Percentiles rank a stretch among this genome's conserved stretches.
These are phyloP conservation scores for Neofusicoccum parvum DNA, from an alignment of 2,329 filamentous ascomycete species.

Conservation along the genomic window DNA sequence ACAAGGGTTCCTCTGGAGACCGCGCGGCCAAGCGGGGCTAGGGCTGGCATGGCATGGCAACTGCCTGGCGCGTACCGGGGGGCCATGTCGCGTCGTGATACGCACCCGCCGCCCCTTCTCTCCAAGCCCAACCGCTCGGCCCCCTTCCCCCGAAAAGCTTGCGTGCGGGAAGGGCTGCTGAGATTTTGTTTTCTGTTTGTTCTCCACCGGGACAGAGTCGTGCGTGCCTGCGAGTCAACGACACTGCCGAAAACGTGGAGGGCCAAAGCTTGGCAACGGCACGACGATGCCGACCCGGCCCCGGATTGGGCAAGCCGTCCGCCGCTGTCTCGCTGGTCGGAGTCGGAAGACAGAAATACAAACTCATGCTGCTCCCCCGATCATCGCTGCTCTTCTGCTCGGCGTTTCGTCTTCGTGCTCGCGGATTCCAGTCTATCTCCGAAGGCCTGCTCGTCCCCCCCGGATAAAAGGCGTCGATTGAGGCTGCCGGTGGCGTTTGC, in stretches of 20 bases:
- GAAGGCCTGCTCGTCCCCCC: background rate
- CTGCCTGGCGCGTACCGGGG: background rate
- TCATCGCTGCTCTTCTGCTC: too few relatives aligned
- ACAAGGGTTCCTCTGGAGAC: background rate
- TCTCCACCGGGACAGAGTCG: background rate
- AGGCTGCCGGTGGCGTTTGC: background rate
- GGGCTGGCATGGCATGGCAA: background rate
- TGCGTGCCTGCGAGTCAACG: constrained; percentile 4
- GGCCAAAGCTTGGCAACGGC: background rate
- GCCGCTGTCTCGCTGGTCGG: too few relatives aligned
- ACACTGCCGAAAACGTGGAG: background rate
- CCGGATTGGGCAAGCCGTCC: background rate
- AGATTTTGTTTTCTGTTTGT: background rate
- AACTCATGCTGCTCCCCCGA: too few relatives aligned
- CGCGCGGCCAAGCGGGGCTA: background rate
- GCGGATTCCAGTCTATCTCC: background rate
- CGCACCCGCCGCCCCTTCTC: background rate
- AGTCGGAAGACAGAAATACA: background rate
- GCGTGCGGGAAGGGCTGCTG: background rate
- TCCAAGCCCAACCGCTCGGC: background rate
- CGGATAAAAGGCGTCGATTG: background rate
- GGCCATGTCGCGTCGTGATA: background rate
- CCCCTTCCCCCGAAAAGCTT: background rate
- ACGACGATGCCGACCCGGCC: background rate
- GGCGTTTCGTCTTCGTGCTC: too few relatives aligned